Conservation (phyloP, 371 early-diverging fungal genomes). For the Actinomortierella wolfii region DNA sequence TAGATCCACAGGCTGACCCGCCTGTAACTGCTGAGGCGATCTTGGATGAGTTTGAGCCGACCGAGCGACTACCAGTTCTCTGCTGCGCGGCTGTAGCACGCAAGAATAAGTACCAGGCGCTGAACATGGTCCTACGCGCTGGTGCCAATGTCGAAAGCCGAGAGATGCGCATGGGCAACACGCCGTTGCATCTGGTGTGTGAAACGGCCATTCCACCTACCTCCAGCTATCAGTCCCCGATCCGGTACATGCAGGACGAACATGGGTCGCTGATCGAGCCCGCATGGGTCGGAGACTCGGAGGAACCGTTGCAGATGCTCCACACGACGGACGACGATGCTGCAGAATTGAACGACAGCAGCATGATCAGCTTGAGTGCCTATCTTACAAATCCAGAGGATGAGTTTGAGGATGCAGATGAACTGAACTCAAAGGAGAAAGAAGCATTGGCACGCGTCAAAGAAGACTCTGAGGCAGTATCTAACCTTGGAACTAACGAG, state of each 20-base stretch:
- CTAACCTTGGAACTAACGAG: constrained; percentile 6
- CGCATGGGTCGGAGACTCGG: constrained; percentile 4
- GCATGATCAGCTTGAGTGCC: too few relatives aligned
- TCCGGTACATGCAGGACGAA: constrained; percentile 14
- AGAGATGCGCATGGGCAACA: constrained; percentile 38
- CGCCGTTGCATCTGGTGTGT: constrained; percentile 34
- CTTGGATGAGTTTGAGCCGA: constrained; percentile 32
- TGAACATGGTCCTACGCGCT: constrained; percentile 38
- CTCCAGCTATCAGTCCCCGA: neutral
- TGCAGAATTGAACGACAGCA: too few relatives aligned
- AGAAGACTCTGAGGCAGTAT: constrained; percentile 19
- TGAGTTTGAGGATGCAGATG: constrained; percentile 6
- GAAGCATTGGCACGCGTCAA: constrained; percentile 26
- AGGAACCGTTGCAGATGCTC: neutral
- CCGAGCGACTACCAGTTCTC: constrained; percentile 33
- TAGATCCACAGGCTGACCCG: constrained; percentile 1
- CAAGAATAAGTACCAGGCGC: constrained; percentile 40
- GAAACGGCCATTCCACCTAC: constrained; percentile 31
- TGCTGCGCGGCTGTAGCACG: constrained; percentile 44
- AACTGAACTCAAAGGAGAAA: constrained; percentile 26
- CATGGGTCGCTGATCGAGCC: neutral
- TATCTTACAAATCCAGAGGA: too few relatives aligned
- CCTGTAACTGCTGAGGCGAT: constrained; percentile 2
- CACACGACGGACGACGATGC: too few relatives aligned
- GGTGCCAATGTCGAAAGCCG: constrained; percentile 42